A percentile compares a stretch with the other conserved stretches of the same genome.
phyloP scores from a whole-genome alignment of 441 rosid species.

The Arabidopsis hybrid region DNA sequence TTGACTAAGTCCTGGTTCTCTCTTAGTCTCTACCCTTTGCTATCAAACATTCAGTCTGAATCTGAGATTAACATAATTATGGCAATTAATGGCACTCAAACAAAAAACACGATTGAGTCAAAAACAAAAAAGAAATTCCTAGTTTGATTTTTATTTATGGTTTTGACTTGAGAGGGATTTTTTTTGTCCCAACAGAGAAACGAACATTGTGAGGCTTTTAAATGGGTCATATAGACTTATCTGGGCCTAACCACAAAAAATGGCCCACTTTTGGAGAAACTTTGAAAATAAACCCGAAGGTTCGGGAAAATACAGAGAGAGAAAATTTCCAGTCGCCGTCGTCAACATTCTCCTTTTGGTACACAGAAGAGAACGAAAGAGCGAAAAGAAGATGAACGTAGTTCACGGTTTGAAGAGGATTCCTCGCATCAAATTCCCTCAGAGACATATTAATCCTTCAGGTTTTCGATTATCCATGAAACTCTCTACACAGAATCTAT shows the following conservation, averaged over 20 bases:
- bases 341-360: conserved; percentile 18
- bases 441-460: conserved; percentile 58
- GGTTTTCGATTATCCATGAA: conserved; percentile 36
- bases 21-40: not conserved
- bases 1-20: conserved; percentile 29
- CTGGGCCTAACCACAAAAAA: not conserved
- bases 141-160: no score
- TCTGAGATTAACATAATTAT: no score
- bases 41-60: conserved; percentile 1
- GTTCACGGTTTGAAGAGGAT: conserved; percentile 74
- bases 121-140: no score
- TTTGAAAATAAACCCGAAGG: not conserved
- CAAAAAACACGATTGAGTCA: no score
- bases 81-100: no score
- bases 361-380: conserved; percentile 24
- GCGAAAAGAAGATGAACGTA: conserved; percentile 49
- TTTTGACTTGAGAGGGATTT: no score
- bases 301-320: conserved; percentile 15
- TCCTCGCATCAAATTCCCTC: conserved; percentile 83
- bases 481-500: not conserved
- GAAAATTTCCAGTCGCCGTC: conserved; percentile 40
- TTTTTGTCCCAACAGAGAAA: no score
- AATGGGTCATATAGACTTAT: not conserved
- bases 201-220: no score
- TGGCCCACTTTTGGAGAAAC: not conserved